phyloP scores from a whole-genome alignment of 2,329 filamentous ascomycete species.

The Sclerotinia nivalis region DNA sequence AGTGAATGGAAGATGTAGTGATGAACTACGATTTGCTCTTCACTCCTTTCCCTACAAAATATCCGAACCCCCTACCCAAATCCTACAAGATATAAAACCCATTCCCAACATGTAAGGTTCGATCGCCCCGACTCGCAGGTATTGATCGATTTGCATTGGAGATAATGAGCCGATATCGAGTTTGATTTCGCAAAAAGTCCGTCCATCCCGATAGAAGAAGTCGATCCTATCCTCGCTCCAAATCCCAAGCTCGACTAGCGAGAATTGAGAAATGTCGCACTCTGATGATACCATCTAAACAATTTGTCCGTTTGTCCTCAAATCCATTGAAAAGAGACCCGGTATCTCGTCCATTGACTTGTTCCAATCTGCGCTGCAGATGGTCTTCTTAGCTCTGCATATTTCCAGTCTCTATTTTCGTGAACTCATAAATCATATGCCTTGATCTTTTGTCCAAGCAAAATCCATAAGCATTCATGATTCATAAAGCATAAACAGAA shows the following conservation, averaged over 20 bases:
- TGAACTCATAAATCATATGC: conserved; percentile 29
- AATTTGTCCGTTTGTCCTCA: conserved; percentile 7
- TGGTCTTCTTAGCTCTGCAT: neutral
- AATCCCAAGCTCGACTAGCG: conserved; percentile 25
- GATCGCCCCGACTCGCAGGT: conserved; percentile 12
- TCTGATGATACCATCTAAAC: conserved; percentile 28
- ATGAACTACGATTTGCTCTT: conserved; percentile 36
- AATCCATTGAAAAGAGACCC: conserved; percentile 22
- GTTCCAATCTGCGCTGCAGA: conserved; percentile 23
- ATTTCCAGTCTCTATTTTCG: conserved; percentile 28
- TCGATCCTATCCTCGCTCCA: conserved; percentile 1
- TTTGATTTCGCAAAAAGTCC: neutral
- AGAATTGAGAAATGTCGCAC: conserved; percentile 28
- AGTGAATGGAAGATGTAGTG: conserved; percentile 37
- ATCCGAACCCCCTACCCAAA: neutral
- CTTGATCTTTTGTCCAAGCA: conserved; percentile 28
- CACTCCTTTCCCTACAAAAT: conserved; percentile 12
- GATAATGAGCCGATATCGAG: conserved; percentile 1
- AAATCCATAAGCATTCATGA: conserved; percentile 30
- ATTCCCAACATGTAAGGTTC: conserved; percentile 10
- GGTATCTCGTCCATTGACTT: conserved; percentile 28
- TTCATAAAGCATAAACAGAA: conserved; percentile 17
- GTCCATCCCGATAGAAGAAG: conserved; percentile 2
- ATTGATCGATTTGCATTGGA: conserved; percentile 13
- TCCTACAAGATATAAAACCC: neutral